phyloP scores from a whole-genome alignment of 2,329 filamentous ascomycete species.

The Fragosphaeria purpurea region DNA sequence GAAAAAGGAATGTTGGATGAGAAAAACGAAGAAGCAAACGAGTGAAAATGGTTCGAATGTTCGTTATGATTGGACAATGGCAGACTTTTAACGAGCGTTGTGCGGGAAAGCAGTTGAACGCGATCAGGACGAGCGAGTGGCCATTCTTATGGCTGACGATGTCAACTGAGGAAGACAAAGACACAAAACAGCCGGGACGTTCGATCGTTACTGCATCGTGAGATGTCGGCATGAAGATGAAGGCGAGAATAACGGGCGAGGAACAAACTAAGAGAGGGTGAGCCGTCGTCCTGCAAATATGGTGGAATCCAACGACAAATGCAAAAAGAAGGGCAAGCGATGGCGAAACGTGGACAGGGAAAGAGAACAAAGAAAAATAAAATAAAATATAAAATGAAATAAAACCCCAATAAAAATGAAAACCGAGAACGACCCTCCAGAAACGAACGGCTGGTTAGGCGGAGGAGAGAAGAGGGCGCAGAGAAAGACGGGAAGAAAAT shows the following conservation, averaged over 20 bases:
- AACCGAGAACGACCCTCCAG: too few species aligned
- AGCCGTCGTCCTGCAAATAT: not conserved
- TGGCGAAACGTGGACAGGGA: not conserved
- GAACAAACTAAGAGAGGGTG: not conserved
- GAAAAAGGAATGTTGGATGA: too few species aligned
- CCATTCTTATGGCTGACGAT: too few species aligned
- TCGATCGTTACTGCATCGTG: slow-evolving; percentile 2
- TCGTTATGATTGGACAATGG: too few species aligned
- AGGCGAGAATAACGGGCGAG: not conserved
- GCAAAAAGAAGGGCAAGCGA: not conserved
- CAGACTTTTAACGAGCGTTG: too few species aligned
- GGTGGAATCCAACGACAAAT: too few species aligned
- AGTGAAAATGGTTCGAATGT: too few species aligned
- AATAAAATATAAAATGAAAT: too few species aligned
- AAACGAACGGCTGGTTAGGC: not conserved
- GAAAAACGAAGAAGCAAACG: too few species aligned
- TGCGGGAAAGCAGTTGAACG: too few species aligned
- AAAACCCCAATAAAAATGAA: too few species aligned
- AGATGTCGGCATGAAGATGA: not conserved
- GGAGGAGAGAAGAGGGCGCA: not conserved
- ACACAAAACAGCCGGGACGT: not conserved
- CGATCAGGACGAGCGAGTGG: too few species aligned
- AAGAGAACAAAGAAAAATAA: not conserved
- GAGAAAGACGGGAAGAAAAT: not conserved
- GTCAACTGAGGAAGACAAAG: not conserved